A percentile compares a stretch with the other conserved stretches of the same genome.
Evolutionary conservation across 345 rosid genomes (phyloP).

Genomic region (Populus pruinosa): DNA sequence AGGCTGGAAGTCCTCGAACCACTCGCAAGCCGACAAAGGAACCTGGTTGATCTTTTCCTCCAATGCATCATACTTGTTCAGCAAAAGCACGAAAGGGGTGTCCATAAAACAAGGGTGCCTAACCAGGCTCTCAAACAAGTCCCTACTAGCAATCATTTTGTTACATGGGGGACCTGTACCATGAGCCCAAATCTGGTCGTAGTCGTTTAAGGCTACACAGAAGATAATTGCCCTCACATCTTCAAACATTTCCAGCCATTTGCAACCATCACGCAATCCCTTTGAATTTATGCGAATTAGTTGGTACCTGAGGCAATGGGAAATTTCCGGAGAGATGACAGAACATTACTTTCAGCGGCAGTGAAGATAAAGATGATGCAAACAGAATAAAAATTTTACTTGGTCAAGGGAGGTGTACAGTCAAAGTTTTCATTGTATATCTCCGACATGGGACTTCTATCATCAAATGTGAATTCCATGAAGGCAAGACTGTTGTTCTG

Average conservation of each 20-base stretch:
- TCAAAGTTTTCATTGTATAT: slow-evolving; percentile 40
- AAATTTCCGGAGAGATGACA: not conserved
- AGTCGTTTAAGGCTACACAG: slow-evolving; percentile 60
- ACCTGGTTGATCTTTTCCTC: slow-evolving; percentile 43
- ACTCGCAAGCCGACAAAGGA: slow-evolving; percentile 49
- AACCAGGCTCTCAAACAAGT: slow-evolving; percentile 47
- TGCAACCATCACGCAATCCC: slow-evolving; percentile 53
- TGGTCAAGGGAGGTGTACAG: slow-evolving; percentile 33
- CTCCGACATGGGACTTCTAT: slow-evolving; percentile 52
- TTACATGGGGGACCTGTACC: slow-evolving; percentile 30
- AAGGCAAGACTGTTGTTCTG: slow-evolving; percentile 54
- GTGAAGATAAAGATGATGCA: not conserved
- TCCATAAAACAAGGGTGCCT: slow-evolving; percentile 47
- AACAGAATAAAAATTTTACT: slow-evolving; percentile 22
- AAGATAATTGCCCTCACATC: slow-evolving; percentile 53
- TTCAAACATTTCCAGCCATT: slow-evolving; percentile 72
- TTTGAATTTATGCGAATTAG: slow-evolving; percentile 52
- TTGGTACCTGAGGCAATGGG: slow-evolving; percentile 41
- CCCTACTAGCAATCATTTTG: slow-evolving; percentile 51
- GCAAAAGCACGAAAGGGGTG: slow-evolving; percentile 49
- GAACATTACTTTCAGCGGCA: not conserved
- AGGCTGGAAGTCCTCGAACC: slow-evolving; percentile 55
- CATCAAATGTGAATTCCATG: slow-evolving; percentile 54
- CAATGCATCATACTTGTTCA: slow-evolving; percentile 54
- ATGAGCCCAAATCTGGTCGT: slow-evolving; percentile 37